These are phyloP conservation scores for Aureobasidium sp. DNA, from an alignment of 2,329 filamentous ascomycete genomes.

Conservation along the genomic window DNA sequence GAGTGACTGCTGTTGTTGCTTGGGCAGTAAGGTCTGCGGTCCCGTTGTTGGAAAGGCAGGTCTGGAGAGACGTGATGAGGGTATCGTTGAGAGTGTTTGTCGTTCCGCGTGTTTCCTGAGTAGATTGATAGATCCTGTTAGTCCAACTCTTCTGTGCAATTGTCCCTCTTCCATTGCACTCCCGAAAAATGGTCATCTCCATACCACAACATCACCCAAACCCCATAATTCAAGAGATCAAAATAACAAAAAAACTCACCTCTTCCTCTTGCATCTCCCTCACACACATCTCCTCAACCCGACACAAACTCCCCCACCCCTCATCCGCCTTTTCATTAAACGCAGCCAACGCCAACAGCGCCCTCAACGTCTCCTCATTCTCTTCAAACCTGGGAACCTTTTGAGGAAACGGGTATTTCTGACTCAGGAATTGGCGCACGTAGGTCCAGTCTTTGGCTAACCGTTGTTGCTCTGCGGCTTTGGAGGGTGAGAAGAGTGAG, in stretches of 20 bases:
- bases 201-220: neutral
- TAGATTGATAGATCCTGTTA: neutral
- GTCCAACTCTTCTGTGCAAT: neutral
- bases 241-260: neutral
- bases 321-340: slow-evolving; percentile 73
- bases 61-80: slow-evolving; percentile 1
- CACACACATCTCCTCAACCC: slow-evolving; percentile 52
- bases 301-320: slow-evolving; percentile 49
- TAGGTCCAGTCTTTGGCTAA: slow-evolving; percentile 87
- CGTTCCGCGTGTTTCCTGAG: neutral
- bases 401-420: slow-evolving; percentile 53
- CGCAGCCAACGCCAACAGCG: slow-evolving; percentile 62
- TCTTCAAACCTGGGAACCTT: slow-evolving; percentile 69
- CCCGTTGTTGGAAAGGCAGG: slow-evolving; percentile 17
- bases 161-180: neutral
- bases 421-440: slow-evolving; percentile 71
- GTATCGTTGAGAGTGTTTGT: neutral
- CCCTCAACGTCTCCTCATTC: slow-evolving; percentile 72
- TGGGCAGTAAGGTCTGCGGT: slow-evolving; percentile 27
- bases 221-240: no score
- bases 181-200: neutral
- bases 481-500: slow-evolving; percentile 51
- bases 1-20: slow-evolving; percentile 28
- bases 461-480: slow-evolving; percentile 65
- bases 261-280: slow-evolving; percentile 35